Conservation (phyloP, 768 basidiomycete species). For the Dacryopinax primogenitus region DNA sequence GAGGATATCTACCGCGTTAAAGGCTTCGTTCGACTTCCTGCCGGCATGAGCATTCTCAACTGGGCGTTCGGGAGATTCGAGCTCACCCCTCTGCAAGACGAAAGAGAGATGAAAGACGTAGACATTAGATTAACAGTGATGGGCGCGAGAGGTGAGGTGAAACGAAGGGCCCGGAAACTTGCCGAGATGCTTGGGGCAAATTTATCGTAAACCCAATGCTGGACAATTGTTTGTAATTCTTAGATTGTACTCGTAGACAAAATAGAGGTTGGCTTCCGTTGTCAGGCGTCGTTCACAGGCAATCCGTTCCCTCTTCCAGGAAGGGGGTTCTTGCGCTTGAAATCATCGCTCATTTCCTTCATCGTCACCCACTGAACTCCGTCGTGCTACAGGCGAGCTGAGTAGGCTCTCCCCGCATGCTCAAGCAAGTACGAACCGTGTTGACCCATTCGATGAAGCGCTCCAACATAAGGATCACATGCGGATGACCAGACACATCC, state of each 20-base stretch:
- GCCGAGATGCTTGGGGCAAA: slow-evolving; percentile 27
- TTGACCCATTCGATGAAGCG: slow-evolving; percentile 66
- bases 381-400: slow-evolving; percentile 18
- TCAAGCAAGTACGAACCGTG: slow-evolving; percentile 20
- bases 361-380: slow-evolving; percentile 24
- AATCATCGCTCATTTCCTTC: slow-evolving; percentile 23
- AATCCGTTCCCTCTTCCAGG: slow-evolving; percentile 28
- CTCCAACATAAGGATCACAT: slow-evolving; percentile 66
- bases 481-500: slow-evolving; percentile 59
- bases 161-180: slow-evolving; percentile 42
- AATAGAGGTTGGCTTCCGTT: neutral
- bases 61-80: slow-evolving; percentile 91
- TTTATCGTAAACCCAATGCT: neutral
- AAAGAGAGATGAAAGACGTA: slow-evolving; percentile 25
- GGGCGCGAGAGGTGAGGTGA: slow-evolving; percentile 78
- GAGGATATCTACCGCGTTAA: slow-evolving; percentile 74
- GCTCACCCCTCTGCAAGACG: slow-evolving; percentile 33
- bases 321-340: slow-evolving; percentile 25
- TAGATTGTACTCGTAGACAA: neutral
- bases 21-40: slow-evolving; percentile 54
- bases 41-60: slow-evolving; percentile 50
- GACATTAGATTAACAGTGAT: slow-evolving; percentile 65
- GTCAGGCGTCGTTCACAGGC: neutral
- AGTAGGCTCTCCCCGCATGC: neutral
- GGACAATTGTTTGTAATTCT: neutral